phyloP scores from a whole-genome alignment of 805 yeast species.

The Candida maesae region DNA sequence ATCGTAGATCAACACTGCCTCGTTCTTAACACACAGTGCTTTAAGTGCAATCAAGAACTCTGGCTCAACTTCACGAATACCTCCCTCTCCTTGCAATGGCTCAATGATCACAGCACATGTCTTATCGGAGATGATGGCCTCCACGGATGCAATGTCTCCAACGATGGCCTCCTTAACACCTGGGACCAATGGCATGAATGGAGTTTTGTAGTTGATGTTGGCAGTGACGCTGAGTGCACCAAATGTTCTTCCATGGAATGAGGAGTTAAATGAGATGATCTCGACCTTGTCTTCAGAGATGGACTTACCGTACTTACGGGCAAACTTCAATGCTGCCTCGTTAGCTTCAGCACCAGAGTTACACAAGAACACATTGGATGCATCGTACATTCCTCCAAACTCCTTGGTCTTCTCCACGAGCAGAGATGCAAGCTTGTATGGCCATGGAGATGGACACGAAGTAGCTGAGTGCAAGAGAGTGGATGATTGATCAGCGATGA shows the following conservation, averaged over 20 bases:
- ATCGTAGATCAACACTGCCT: constrained; percentile 81
- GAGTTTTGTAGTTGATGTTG: constrained; percentile 87
- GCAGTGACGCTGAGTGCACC: constrained; percentile 93
- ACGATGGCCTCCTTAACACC: constrained; percentile 70
- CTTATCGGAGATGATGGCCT: constrained; percentile 36
- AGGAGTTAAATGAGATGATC: constrained; percentile 78
- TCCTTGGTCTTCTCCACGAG: constrained; percentile 64
- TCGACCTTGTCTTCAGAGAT: constrained; percentile 57
- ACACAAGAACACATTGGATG: constrained; percentile 67
- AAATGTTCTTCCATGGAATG: constrained; percentile 94
- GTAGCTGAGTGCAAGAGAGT: constrained; percentile 83
- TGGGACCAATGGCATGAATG: constrained; percentile 89
- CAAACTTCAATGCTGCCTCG: constrained; percentile 75
- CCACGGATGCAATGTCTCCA: constrained; percentile 45
- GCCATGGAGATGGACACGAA: constrained; percentile 77
- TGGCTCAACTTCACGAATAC: constrained; percentile 63
- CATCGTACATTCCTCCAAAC: constrained; percentile 78
- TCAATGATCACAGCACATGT: constrained; percentile 90
- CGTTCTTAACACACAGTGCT: constrained; percentile 59
- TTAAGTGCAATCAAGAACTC: constrained; percentile 67
- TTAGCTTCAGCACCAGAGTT: constrained; percentile 80
- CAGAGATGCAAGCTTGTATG: constrained; percentile 70
- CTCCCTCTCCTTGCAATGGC: constrained; percentile 99
- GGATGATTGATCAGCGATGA: constrained; percentile 66
- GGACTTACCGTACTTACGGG: constrained; percentile 72